These are phyloP conservation scores for Thelonectria discophora DNA, from an alignment of 2,329 filamentous ascomycete genomes.

Conservation along the genomic window DNA sequence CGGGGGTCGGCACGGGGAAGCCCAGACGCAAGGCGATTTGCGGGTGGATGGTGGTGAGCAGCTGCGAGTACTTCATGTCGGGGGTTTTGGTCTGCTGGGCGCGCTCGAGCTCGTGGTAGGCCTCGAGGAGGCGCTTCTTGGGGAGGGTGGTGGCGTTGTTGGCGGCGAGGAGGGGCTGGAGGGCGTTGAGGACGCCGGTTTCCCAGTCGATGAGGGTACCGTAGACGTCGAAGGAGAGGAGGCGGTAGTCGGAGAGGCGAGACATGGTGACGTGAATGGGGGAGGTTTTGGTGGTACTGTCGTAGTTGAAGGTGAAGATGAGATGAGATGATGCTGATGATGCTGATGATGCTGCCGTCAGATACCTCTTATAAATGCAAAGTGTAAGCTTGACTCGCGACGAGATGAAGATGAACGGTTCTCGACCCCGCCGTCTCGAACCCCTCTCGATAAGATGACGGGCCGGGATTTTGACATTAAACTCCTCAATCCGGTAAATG, in stretches of 20 bases:
- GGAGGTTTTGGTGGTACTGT: background rate
- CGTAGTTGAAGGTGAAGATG: background rate
- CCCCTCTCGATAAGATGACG: background rate
- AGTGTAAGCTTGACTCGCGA: background rate
- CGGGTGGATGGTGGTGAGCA: constrained; percentile 61
- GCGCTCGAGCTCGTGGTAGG: constrained; percentile 55
- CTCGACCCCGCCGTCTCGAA: background rate
- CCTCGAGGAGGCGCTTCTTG: constrained; percentile 52
- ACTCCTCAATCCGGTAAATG: background rate
- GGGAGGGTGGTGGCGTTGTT: constrained; percentile 42
- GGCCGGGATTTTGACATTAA: constrained; percentile 2
- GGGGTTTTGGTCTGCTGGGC: constrained; percentile 65
- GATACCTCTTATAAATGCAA: background rate
- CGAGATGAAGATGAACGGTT: background rate
- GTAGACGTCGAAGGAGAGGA: constrained; percentile 80
- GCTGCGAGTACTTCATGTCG: constrained; percentile 64
- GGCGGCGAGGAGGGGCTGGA: constrained; percentile 59
- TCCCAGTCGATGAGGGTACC: constrained; percentile 86
- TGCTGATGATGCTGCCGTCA: background rate
- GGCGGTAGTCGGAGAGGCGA: constrained; percentile 42
- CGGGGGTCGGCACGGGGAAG: constrained; percentile 46
- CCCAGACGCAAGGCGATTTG: constrained; percentile 56
- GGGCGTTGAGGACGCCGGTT: constrained; percentile 64
- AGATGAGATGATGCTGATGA: too few relatives aligned
- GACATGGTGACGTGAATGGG: constrained; percentile 20